Conservation (phyloP, 768 basidiomycete genomes). For the Suillus occidentalis region DNA sequence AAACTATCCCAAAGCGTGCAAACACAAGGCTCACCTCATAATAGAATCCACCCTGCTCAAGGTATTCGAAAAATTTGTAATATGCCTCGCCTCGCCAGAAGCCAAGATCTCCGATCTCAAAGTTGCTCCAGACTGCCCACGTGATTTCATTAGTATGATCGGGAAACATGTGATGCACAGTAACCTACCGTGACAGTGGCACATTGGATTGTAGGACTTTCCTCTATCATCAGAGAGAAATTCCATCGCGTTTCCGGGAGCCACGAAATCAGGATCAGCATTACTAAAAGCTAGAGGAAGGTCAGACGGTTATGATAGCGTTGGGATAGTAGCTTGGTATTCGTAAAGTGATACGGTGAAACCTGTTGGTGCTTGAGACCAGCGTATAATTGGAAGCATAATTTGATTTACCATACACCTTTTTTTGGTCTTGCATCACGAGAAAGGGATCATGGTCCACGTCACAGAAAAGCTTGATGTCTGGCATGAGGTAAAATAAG, state of each 20-base stretch:
- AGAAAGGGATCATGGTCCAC: constrained; percentile 78
- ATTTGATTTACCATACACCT: constrained; percentile 66
- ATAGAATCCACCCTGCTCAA: constrained; percentile 88
- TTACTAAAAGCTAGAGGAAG: too few relatives aligned
- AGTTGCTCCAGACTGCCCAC: constrained; percentile 64
- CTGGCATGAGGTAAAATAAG: constrained; percentile 48
- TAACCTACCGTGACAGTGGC: constrained; percentile 58
- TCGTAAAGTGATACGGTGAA: too few relatives aligned
- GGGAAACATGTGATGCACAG: neutral
- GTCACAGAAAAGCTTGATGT: too few relatives aligned
- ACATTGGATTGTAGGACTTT: too few relatives aligned
- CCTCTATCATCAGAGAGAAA: too few relatives aligned
- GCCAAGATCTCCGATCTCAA: constrained; percentile 86
- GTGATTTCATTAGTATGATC: neutral
- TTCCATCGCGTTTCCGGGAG: too few relatives aligned
- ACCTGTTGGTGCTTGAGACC: constrained; percentile 37
- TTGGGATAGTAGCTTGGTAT: too few relatives aligned
- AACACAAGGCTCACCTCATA: constrained; percentile 61
- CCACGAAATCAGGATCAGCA: too few relatives aligned
- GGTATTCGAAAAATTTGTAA: constrained; percentile 75
- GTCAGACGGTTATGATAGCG: too few relatives aligned
- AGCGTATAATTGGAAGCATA: constrained; percentile 15
- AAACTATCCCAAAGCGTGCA: neutral
- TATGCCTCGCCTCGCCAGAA: constrained; percentile 89
- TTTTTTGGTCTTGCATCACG: constrained; percentile 75